Evolutionary conservation across 148 eudicot genomes (phyloP).

Genomic region (Vaccinium vitisidaea): DNA sequence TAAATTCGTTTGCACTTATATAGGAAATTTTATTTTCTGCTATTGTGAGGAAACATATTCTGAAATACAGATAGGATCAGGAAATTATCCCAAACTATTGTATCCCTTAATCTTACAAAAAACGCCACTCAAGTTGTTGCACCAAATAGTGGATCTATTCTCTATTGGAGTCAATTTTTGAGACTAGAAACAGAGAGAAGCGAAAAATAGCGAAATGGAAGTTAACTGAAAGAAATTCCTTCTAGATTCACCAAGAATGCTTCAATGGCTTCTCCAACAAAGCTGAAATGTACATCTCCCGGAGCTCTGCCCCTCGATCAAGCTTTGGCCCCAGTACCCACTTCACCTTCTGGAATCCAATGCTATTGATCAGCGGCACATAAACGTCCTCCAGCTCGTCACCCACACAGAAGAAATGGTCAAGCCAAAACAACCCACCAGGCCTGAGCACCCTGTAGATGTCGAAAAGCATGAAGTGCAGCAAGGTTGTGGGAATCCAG

Average conservation of each 20-base stretch:
- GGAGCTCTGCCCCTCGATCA: constrained; percentile 37
- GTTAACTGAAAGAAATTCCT: not conserved
- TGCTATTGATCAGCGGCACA: constrained; percentile 32
- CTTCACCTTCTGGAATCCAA: constrained; percentile 41
- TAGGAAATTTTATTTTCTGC: not conserved
- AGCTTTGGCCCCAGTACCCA: constrained; percentile 44
- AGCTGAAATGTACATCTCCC: constrained; percentile 50
- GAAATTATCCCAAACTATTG: not conserved
- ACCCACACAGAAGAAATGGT: constrained; percentile 40
- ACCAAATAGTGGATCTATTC: not conserved
- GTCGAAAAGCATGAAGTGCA: constrained; percentile 31
- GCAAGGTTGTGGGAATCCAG: constrained; percentile 32
- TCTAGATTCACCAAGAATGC: constrained; percentile 33
- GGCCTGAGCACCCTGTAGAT: constrained; percentile 40
- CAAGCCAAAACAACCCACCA: constrained; percentile 45
- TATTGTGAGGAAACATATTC: not conserved
- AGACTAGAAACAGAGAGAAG: not conserved
- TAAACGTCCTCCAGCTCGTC: constrained; percentile 34
- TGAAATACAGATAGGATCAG: not conserved
- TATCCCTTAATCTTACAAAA: not conserved
- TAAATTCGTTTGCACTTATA: not conserved
- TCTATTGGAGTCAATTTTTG: not conserved
- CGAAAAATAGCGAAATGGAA: not conserved
- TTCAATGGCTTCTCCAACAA: constrained; percentile 47
- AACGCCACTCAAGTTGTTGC: not conserved